Conservation (phyloP, 2,329 filamentous ascomycete species). For the Aspergillus ibericus region DNA sequence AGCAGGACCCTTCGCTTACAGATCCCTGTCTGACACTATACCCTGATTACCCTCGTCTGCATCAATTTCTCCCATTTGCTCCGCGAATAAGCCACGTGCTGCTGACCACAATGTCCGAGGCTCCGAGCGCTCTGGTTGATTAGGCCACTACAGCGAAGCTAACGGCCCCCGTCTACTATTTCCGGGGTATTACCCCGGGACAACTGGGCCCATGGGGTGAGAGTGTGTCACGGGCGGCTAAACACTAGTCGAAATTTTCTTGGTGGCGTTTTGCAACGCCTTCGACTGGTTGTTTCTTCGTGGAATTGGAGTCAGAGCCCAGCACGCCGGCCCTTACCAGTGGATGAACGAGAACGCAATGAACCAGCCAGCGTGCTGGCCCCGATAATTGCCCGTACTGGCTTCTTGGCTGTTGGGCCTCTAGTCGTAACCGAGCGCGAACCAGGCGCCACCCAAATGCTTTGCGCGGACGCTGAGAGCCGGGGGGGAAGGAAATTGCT, state of each 20-base stretch:
- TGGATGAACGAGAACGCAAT: neutral
- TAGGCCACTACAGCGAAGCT: neutral
- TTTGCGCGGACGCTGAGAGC: neutral
- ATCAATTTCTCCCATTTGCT: neutral
- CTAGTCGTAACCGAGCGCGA: neutral
- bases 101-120: neutral
- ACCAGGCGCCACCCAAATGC: neutral
- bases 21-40: neutral
- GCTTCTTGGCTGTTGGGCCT: neutral
- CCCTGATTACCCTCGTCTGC: neutral
- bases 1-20: neutral
- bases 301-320: neutral
- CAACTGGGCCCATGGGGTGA: slow-evolving; percentile 1
- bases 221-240: neutral
- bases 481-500: neutral
- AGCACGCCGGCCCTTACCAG: neutral
- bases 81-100: neutral
- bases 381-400: neutral
- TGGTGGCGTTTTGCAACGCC: slow-evolving; percentile 2
- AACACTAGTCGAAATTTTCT: neutral
- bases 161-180: neutral
- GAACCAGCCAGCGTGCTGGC: neutral
- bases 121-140: neutral
- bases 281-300: neutral
- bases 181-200: slow-evolving; percentile 4